phyloP scores from a whole-genome alignment of 495 filamentous ascomycete species.

The Poronia punctata region DNA sequence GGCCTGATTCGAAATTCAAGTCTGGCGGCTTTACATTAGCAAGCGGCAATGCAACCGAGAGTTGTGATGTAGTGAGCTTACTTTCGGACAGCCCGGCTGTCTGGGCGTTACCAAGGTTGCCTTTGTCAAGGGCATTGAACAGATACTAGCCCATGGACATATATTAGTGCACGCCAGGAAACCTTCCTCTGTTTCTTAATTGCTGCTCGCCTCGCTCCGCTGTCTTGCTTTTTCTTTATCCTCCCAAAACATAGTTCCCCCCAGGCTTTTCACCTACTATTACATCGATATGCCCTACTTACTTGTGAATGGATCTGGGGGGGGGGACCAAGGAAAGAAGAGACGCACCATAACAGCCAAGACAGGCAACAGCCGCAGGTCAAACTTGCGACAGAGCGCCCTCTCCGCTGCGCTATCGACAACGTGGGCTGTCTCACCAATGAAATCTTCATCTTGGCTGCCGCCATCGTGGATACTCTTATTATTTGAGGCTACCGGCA shows the following conservation, averaged over 20 bases:
- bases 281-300: no score
- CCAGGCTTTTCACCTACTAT: no score
- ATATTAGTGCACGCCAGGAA: conserved; percentile 1
- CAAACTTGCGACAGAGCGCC: conserved; percentile 58
- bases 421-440: conserved; percentile 9
- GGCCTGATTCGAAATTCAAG: conserved; percentile 50
- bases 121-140: conserved; percentile 61
- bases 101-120: conserved; percentile 64
- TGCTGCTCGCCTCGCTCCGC: conserved; percentile 4
- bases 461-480: conserved; percentile 17
- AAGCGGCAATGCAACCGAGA: background rate
- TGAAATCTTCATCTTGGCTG: conserved; percentile 10
- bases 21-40: conserved; percentile 26
- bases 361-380: conserved; percentile 55
- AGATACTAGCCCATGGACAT: conserved; percentile 30
- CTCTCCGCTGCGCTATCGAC: conserved; percentile 46
- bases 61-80: conserved; percentile 20
- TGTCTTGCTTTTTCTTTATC: background rate
- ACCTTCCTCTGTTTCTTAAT: no score
- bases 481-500: conserved; percentile 3
- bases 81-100: conserved; percentile 43
- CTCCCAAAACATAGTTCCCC: no score
- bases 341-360: conserved; percentile 53
- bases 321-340: background rate
- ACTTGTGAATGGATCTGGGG: no score